phyloP scores from a whole-genome alignment of 164 flowering plant genomes.

The Brasenia schreberi region DNA sequence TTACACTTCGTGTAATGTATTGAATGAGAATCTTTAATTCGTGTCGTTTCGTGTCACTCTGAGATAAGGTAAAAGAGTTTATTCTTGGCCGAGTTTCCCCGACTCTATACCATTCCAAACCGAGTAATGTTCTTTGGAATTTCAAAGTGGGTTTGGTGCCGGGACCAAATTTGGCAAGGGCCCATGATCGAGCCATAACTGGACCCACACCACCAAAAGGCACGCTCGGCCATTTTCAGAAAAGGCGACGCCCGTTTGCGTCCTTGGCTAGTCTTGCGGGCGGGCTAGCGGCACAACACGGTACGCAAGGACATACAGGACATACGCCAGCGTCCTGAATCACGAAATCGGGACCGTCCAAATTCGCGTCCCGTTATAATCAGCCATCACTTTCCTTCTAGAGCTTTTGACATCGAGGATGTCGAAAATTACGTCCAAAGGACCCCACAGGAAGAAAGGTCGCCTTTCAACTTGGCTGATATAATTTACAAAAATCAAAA shows the following conservation, averaged over 20 bases:
- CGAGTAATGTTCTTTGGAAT: no score
- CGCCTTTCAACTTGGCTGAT: not conserved
- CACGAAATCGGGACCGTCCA: not conserved
- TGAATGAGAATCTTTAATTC: no score
- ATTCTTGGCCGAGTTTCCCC: no score
- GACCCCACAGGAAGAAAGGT: not conserved
- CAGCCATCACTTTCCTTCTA: not conserved
- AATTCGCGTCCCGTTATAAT: not conserved
- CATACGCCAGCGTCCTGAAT: not conserved
- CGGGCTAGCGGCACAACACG: not conserved
- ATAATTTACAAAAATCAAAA: no score
- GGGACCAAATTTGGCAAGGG: not conserved
- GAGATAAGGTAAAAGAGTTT: no score
- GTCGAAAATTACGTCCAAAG: not conserved
- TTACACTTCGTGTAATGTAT: no score
- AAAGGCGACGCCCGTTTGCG: not conserved
- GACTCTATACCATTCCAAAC: no score
- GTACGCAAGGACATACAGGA: not conserved
- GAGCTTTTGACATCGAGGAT: not conserved
- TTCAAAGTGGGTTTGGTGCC: no score
- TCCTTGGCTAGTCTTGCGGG: not conserved
- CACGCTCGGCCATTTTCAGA: not conserved
- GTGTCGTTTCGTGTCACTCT: no score
- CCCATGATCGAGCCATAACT: not conserved
- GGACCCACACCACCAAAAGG: not conserved